These are phyloP conservation scores for Persicaria tinctoria DNA, from an alignment of 148 eudicot species.

Conservation along the genomic window DNA sequence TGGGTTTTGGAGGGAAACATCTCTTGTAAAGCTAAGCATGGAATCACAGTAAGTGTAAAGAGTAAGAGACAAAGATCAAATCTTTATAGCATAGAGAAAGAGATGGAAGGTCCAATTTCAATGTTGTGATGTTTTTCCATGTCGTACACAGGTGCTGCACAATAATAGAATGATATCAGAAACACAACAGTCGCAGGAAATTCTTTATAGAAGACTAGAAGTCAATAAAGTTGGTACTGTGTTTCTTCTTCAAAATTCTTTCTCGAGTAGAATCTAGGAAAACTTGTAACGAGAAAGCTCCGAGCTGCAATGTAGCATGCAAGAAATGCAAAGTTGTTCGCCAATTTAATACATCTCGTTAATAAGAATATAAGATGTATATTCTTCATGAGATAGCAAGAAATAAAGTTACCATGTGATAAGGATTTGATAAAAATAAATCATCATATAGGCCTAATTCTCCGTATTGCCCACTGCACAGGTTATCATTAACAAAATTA, in stretches of 20 bases:
- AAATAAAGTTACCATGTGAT: constrained; percentile 70
- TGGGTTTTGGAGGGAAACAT: neutral
- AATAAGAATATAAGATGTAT: neutral
- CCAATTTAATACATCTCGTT: neutral
- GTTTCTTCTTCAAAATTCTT: constrained; percentile 74
- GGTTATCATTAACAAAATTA: constrained; percentile 11
- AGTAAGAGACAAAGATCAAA: neutral
- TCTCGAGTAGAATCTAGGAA: constrained; percentile 91
- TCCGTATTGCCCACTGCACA: constrained; percentile 87
- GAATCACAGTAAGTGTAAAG: neutral
- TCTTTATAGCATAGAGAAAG: neutral
- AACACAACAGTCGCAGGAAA: neutral
- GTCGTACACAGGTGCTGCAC: constrained; percentile 79
- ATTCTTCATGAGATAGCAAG: neutral
- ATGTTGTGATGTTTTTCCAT: constrained; percentile 93
- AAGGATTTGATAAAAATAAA: constrained; percentile 82
- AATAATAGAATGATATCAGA: constrained; percentile 7
- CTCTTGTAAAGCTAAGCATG: neutral
- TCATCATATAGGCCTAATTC: constrained; percentile 82
- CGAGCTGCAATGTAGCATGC: constrained; percentile 52
- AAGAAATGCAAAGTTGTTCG: constrained; percentile 12
- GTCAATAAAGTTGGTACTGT: constrained; percentile 38
- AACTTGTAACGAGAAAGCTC: constrained; percentile 99
- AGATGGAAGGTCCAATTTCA: constrained; percentile 40
- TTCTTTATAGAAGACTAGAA: neutral